Evolutionary conservation across 108 stramenopile genomes (phyloP).

Genomic region (Fragilariopsis cylindrus): DNA sequence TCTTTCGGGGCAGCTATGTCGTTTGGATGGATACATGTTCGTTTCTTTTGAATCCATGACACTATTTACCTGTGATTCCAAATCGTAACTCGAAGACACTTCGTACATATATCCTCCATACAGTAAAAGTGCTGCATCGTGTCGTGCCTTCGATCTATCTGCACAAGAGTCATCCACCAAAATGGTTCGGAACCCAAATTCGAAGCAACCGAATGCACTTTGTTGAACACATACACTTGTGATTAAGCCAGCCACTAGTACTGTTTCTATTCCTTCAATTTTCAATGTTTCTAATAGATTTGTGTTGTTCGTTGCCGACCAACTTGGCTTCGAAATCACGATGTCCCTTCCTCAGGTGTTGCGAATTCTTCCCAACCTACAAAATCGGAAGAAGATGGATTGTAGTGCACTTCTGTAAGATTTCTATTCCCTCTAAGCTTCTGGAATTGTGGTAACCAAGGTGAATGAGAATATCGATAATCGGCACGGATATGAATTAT

Average conservation of each 20-base stretch:
- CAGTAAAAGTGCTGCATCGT: conserved; percentile 55
- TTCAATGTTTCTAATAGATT: conserved; percentile 34
- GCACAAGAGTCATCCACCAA: conserved; percentile 65
- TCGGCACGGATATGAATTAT: conserved; percentile 64
- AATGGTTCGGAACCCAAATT: conserved; percentile 58
- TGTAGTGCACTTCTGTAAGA: conserved; percentile 11
- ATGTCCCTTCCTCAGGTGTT: conserved; percentile 39
- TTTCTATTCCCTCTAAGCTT: conserved; percentile 30
- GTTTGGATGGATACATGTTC: too few relatives aligned
- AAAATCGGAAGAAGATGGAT: neutral
- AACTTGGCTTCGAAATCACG: conserved; percentile 51
- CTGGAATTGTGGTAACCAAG: conserved; percentile 61
- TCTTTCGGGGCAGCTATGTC: too few relatives aligned
- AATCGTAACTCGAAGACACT: neutral
- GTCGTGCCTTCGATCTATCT: conserved; percentile 53
- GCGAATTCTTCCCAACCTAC: conserved; percentile 64
- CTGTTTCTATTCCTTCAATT: conserved; percentile 44
- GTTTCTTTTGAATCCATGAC: too few relatives aligned
- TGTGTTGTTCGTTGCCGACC: conserved; percentile 41
- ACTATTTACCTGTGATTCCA: neutral
- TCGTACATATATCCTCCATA: conserved; percentile 78
- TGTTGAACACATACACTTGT: conserved; percentile 68
- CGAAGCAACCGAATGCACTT: conserved; percentile 56
- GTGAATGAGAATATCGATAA: conserved; percentile 46
- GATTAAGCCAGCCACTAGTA: conserved; percentile 59